phyloP scores from a whole-genome alignment of 2,329 filamentous ascomycete species.

The Sarocladium oryzae region DNA sequence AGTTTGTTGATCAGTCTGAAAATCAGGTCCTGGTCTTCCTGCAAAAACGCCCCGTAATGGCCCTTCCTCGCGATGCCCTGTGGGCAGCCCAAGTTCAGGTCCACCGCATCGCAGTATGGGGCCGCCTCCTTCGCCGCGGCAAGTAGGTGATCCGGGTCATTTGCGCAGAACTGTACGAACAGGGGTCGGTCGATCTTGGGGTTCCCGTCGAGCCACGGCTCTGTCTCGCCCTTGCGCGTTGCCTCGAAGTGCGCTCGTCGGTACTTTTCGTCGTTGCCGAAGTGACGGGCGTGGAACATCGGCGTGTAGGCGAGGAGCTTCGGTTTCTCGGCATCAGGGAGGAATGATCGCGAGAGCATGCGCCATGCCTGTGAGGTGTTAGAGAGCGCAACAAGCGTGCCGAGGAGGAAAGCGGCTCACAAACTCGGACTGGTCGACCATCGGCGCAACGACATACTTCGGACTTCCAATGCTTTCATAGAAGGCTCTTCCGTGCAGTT shows the following conservation, averaged over 20 bases:
- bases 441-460: conserved; percentile 85
- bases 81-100: conserved; percentile 91
- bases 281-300: conserved; percentile 93
- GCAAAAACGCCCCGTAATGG: conserved; percentile 88
- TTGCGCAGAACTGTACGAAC: conserved; percentile 95
- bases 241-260: conserved; percentile 78
- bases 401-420: conserved; percentile 51
- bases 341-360: conserved; percentile 89
- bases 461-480: conserved; percentile 93
- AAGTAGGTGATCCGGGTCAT: conserved; percentile 74
- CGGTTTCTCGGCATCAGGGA: conserved; percentile 57
- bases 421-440: conserved; percentile 98
- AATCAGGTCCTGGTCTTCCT: conserved; percentile 85
- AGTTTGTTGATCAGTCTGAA: conserved; percentile 77
- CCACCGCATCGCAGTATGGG: conserved; percentile 89
- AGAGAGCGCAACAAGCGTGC: neutral
- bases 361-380: conserved; percentile 73
- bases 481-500: conserved; percentile 79
- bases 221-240: conserved; percentile 24
- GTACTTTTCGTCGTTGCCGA: conserved; percentile 69
- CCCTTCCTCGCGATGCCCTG: conserved; percentile 91
- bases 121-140: conserved; percentile 71
- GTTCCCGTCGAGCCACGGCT: conserved; percentile 76
- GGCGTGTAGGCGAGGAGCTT: conserved; percentile 83
- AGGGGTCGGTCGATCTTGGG: conserved; percentile 77